Base-by-base conservation (phyloP, 2,329 filamentous ascomycete species). In the Aurifilum marmelostoma region DNA sequence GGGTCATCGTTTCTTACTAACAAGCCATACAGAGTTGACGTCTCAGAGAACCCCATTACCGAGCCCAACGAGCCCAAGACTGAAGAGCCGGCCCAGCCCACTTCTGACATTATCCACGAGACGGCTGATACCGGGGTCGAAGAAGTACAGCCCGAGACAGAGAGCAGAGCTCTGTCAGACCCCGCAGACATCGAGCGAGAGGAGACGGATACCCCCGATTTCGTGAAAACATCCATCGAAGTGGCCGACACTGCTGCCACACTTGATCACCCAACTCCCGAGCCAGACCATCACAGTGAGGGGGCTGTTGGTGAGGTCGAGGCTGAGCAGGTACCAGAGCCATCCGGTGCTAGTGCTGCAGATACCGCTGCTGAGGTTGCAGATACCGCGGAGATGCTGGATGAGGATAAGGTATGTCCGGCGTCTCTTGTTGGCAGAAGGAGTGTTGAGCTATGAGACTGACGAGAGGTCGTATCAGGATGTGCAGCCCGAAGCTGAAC, bases 321-420 rank as follows among this genome's bases (percentile, higher is more conserved):
- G n/a, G 69, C 74, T 29, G 75, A 79, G 65, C 76, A 77, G 39
- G 71, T 81, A 64, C 80, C 80, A 4, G 73, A 71, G 4, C 81
- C 81, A 3, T 80, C 81, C 4, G 80, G 82, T 61, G 75, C 78
- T 34, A 21, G 34, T 24, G 32, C 32, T 21, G 63, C 63, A 21
- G 63, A 65, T 16, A 65, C 63, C 34, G 63, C 63, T 34, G 47
- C 67, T 54, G 75, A 84, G 68, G 80, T 81, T 58, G 79, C 82
- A 27, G 79, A 83, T 66, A 77, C 77, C 34, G 81, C 83, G 24
- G 75, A 80, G 68, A 75, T 73, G 5, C 72, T 83, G 14, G 81
- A 83, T 67, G 16, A 14, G 12, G 47, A 63, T 18, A 21, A 67
- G 66, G 58, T 54, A 16, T 21, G 60, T 62, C 39, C 27, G 7